Percentiles rank a stretch among this genome's conserved stretches.
Conservation (phyloP, 441 rosid genomes). For the Geranium incanum region DNA sequence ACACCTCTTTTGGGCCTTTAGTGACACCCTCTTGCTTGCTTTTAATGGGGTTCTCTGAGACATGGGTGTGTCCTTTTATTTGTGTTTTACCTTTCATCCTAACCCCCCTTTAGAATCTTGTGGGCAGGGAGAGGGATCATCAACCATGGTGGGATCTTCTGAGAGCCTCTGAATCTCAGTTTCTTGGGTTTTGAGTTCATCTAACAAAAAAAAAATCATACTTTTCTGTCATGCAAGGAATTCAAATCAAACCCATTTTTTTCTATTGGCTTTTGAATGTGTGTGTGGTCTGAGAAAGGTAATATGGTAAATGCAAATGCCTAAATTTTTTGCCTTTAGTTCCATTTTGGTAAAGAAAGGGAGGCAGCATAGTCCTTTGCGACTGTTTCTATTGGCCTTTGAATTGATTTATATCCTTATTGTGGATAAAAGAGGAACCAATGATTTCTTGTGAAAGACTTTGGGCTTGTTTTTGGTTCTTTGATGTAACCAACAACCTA, state of each 20-base stretch:
- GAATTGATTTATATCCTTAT: conserved; percentile 22
- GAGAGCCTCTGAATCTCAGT: conserved; percentile 35
- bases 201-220: conserved; percentile 21
- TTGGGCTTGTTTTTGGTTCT: conserved; percentile 32
- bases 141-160: conserved; percentile 27
- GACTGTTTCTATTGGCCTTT: conserved; percentile 27
- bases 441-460: conserved; percentile 26
- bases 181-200: conserved; percentile 52
- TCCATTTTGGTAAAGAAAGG: conserved; percentile 24
- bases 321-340: conserved; percentile 17
- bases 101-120: conserved; percentile 24
- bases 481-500: conserved; percentile 23
- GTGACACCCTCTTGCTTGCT: conserved; percentile 37
- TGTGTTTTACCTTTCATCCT: conserved; percentile 21
- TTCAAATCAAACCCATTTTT: conserved; percentile 18
- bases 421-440: conserved; percentile 32
- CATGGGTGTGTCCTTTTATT: conserved; percentile 21
- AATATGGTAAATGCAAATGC: conserved; percentile 14
- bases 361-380: conserved; percentile 12
- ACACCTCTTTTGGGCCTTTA: conserved; percentile 23
- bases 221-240: conserved; percentile 36
- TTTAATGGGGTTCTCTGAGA: conserved; percentile 26
- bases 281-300: conserved; percentile 19
- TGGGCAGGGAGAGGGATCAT: conserved; percentile 20
- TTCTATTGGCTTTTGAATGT: conserved; percentile 9